Conservation (phyloP, 2,329 filamentous ascomycete genomes). For the Macrophomina pseudophaseolina region DNA sequence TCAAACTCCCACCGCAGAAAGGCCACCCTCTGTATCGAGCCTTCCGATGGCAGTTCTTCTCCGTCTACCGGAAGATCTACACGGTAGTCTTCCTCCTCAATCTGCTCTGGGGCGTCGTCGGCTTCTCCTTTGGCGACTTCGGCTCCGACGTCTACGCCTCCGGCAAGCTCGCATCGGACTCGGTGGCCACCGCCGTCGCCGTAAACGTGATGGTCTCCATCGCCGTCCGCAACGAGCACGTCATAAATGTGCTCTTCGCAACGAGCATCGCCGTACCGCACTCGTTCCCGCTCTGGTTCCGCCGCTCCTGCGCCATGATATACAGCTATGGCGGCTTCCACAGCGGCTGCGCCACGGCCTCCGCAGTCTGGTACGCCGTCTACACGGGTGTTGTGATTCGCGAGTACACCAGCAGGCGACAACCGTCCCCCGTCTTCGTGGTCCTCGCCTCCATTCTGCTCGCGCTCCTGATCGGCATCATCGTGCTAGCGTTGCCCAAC, state of each 20-base stretch:
- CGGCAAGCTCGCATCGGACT: neutral
- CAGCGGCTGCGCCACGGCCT: conserved; percentile 39
- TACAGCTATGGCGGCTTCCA: conserved; percentile 44
- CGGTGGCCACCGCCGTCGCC: conserved; percentile 37
- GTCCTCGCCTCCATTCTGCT: conserved; percentile 33
- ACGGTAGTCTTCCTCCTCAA: conserved; percentile 22
- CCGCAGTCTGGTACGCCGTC: conserved; percentile 50
- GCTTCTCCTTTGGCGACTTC: conserved; percentile 7
- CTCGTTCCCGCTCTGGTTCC: conserved; percentile 33
- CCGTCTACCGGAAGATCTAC: conserved; percentile 25
- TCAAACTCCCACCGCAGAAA: neutral
- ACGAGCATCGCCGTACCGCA: conserved; percentile 40
- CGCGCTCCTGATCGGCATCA: conserved; percentile 33
- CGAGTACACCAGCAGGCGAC: conserved; percentile 31
- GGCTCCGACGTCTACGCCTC: conserved; percentile 1
- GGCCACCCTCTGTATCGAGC: neutral
- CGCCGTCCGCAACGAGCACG: conserved; percentile 39
- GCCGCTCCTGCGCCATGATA: conserved; percentile 35
- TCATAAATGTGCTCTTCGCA: conserved; percentile 39
- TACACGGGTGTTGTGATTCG: conserved; percentile 42
- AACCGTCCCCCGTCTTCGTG: conserved; percentile 29
- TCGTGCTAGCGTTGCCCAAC: conserved; percentile 35
- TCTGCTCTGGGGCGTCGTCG: conserved; percentile 19
- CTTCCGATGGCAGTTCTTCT: conserved; percentile 24
- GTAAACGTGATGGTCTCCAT: conserved; percentile 41